Evolutionary conservation across 352 stramenopile genomes (phyloP), one percentile per base, ranked within the genome.

Genomic region (Lagenidium giganteum): DNA sequence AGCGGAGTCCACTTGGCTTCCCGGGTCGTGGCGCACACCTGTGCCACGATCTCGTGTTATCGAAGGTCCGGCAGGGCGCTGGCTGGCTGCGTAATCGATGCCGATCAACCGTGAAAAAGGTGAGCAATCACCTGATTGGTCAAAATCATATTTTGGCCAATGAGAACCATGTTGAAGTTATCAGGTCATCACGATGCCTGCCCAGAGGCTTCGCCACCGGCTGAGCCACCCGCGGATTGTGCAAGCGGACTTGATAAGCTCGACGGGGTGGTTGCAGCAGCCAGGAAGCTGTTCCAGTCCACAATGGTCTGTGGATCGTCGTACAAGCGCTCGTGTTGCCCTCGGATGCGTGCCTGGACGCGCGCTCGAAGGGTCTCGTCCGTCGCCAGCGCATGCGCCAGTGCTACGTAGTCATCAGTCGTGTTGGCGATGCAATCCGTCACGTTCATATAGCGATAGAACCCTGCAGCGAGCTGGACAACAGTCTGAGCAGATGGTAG

Each of bases 401-500:
- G 27, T 3, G 54, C 13, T n/a, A 80, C 44, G 30, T 64, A 80
- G 32, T 68, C 55, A 6, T 64, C 54, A 1, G 70, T 14, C 3
- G 50, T 62, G 8, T 27, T 8, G 1, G 57, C 56, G 22, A 80
- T 72, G 37, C 58, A 66, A 5, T 62, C 45, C 5, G 61, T 63
- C 4, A 55, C 51, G 34, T 73, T 67, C 45, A 80, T 63, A 38
- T 63, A 65, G 3, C 68, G 64, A 23, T 74, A 53, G 39, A 80
- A 80, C 0, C 68, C 68, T 16, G 68, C 68, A 13, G 68, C 58
- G n/a, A 80, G 62, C 18, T 74, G 53, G 13, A 73, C 52, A 8
- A 77, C 61, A 5, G 52, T 72, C 29, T 80, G 68, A 12, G 58
- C 59, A n/a, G 50, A 39, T 29, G 68, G 64, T 5, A 80, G 26